A percentile compares a stretch with the other conserved stretches of the same genome.
Conservation (phyloP, 2,329 filamentous ascomycete genomes). For the Colletotrichum gloeosporioides region DNA sequence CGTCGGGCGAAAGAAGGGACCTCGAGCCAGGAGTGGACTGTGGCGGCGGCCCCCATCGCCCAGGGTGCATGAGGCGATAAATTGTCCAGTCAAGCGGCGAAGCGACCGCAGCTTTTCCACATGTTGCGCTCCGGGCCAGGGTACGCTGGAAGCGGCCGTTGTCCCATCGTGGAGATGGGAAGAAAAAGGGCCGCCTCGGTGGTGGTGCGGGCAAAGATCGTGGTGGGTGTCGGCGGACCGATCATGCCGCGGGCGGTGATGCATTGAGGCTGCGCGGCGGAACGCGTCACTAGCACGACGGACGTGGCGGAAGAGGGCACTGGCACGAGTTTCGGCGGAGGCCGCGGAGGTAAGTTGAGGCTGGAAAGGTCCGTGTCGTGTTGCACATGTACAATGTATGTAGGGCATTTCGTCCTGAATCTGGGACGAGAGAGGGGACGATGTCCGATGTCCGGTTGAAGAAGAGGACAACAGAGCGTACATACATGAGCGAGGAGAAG, state of each 20-base stretch:
- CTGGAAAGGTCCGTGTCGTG: slow-evolving; percentile 11
- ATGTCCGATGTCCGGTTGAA: slow-evolving; percentile 4
- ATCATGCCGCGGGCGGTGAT: slow-evolving; percentile 13
- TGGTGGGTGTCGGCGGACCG: not conserved
- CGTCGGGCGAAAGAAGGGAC: not conserved
- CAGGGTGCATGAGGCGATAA: not conserved
- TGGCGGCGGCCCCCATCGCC: not conserved
- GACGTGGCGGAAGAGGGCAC: slow-evolving; percentile 17
- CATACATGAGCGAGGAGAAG: not conserved
- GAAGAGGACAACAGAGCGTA: not conserved
- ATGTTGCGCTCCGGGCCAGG: not conserved
- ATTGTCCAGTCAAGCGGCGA: not conserved
- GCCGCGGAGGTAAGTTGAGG: slow-evolving; percentile 11
- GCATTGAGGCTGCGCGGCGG: slow-evolving; percentile 18
- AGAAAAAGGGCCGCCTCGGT: not conserved
- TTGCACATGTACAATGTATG: slow-evolving; percentile 10
- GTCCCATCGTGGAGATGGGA: not conserved
- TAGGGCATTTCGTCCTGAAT: slow-evolving; percentile 18
- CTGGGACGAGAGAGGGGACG: slow-evolving; percentile 20
- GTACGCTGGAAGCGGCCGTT: not conserved
- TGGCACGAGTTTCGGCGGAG: slow-evolving; percentile 19
- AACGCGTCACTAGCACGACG: slow-evolving; percentile 12
- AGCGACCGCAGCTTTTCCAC: not conserved
- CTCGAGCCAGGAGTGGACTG: not conserved
- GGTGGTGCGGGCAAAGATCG: not conserved